phyloP scores from a whole-genome alignment of 306 rosid species.

The Rosa persica region DNA sequence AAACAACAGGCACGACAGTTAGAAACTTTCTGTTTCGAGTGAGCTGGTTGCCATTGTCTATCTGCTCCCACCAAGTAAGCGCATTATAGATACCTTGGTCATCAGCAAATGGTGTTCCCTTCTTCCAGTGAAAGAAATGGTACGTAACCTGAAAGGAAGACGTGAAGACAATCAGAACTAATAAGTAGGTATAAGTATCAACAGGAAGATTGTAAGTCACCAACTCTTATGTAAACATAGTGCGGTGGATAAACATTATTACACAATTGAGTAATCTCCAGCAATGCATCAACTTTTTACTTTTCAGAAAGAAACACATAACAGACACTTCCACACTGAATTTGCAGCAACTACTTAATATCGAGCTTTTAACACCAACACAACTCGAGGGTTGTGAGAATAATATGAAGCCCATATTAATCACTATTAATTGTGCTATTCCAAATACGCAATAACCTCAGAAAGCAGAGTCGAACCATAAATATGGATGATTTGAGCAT shows the following conservation, averaged over 20 bases:
- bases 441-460: background rate
- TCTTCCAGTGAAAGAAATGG: constrained; percentile 48
- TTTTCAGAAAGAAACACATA: background rate
- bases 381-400: background rate
- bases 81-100: constrained; percentile 48
- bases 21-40: constrained; percentile 47
- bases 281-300: background rate
- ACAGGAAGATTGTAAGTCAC: background rate
- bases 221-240: background rate
- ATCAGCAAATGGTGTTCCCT: constrained; percentile 51
- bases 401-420: background rate
- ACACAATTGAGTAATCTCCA: background rate
- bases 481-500: too few species aligned
- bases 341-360: background rate
- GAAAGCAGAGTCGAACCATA: background rate
- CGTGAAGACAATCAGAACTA: background rate
- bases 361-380: background rate
- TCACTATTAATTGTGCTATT: background rate
- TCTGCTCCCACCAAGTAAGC: constrained; percentile 55
- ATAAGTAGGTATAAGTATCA: background rate
- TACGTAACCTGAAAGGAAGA: constrained; percentile 35
- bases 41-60: constrained; percentile 46
- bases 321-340: background rate
- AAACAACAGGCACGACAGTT: constrained; percentile 40
- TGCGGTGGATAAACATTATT: background rate